Base-by-base conservation (phyloP, 108 stramenopile genomes). In the Skeletonema menzelii region DNA sequence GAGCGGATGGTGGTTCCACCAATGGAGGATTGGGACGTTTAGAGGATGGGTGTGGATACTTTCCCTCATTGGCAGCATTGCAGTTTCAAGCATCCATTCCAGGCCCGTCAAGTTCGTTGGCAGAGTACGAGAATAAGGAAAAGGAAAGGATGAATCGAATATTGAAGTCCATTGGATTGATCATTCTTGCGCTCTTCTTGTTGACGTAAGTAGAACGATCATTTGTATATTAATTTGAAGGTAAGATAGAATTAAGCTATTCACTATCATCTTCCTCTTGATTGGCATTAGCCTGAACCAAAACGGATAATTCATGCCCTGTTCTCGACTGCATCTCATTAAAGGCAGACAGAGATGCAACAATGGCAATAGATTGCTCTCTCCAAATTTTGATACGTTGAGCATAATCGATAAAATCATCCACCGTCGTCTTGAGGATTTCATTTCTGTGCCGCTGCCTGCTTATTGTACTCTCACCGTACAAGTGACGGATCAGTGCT, bases 381-480 rank as follows among this genome's bases (percentile, higher is more conserved):
- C 27, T 65, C 79, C 79, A 74, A 20, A 26, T 28, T 31, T 80
- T 69, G 68, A 80, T 27, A 22, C 72, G 72, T n/a, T 65, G 17
- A 8, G 72, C 79, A 42, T 57, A 80, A 31, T 80, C 68, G 44
- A 69, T 35, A 20, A 72, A 80, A 31, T 80, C 73, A 31, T 74
- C 59, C 15, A 61, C 44, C 12, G 67, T 65, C 8, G 79, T 74
- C 6, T 70, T 69, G 28, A 96, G 68, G 27, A 96, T 81, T 63
- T 92, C 78, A 40, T 91, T 76, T 20, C 96, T 80, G 74, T 80
- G 91, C 22, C 61, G 42, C 70, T 96, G 93, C 59, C 94, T 82
- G 6, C 66, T 59, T 26, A 82, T 72, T n/a, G 75, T 57, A 17
- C 67, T 94, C 27, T 87, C 87, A 35, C 90, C 87, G 8, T 73